Base-by-base conservation (phyloP, 805 yeast species). In the Ogataea sp. region DNA sequence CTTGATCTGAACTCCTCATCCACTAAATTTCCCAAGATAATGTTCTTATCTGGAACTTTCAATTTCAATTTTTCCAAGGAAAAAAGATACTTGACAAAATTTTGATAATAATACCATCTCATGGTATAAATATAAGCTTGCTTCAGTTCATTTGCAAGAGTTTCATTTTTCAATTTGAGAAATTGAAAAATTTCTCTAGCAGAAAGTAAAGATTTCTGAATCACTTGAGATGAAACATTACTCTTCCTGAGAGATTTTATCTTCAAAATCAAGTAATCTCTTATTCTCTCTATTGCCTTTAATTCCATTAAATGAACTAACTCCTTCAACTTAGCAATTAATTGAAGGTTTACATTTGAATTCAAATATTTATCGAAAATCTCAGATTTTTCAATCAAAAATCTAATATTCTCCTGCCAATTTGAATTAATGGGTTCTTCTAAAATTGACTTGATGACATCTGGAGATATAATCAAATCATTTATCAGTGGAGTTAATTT, bases 101-200 rank as follows among this genome's bases (percentile, higher is more conserved):
- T 75, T 41, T 82, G 73, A 42, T 72, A 68, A 57, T 93, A 93
- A 62, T 90, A 93, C 98, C 98, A 93, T 51, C 75, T 68, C 85
- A 93, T 89, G 2, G 97, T 90, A 51, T 78, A 79, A 16, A 80
- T 64, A 56, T 93, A 93, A 0, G 97, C 97, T 50, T 73, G 73
- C 39, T 78, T 71, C 30, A 93, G 68, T 52, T 86, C 93, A 14
- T 64, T 55, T 0, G 95, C 90, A 39, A 93, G 61, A 6, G 76
- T 68, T 8, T 72, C 68, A 41, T 83, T 74, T 37, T 76, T 73
- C 4, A 60, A 51, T 4, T 65, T 56, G 29, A 90, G 56, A 43
- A 84, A 87, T 3, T 62, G 61, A 48, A 63, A 83, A 1, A 77
- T 67, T 37, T 80, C 85, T 43, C 72, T 74, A n/a, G 79, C 78